Evolutionary conservation across 352 stramenopile species (phyloP).

Genomic region (Pythium utonaiense): DNA sequence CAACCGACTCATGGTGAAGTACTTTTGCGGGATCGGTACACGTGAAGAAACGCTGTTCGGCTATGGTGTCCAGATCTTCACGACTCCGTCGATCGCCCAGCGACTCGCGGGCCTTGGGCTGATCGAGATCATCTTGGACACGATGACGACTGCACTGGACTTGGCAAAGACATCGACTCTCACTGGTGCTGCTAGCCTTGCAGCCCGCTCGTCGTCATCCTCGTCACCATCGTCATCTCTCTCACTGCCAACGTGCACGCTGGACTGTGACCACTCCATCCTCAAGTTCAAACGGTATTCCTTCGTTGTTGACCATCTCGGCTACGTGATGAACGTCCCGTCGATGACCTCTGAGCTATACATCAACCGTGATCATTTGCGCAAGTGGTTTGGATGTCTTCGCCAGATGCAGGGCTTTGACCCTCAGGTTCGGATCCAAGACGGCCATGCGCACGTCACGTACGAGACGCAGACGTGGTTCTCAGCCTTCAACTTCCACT

Average conservation of each 20-base stretch:
- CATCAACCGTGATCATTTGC: slow-evolving; percentile 45
- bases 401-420: slow-evolving; percentile 79
- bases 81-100: slow-evolving; percentile 86
- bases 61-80: slow-evolving; percentile 93
- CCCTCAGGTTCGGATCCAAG: slow-evolving; percentile 66
- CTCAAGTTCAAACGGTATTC: slow-evolving; percentile 92
- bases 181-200: slow-evolving; percentile 24
- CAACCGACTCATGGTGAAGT: slow-evolving; percentile 83
- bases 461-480: slow-evolving; percentile 94
- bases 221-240: slow-evolving; percentile 23
- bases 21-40: slow-evolving; percentile 89
- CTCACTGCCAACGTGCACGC: slow-evolving; percentile 30
- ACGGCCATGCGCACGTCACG: slow-evolving; percentile 89
- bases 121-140: slow-evolving; percentile 72
- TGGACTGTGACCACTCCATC: slow-evolving; percentile 90
- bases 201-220: slow-evolving; percentile 15
- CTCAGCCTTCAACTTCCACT: slow-evolving; percentile 90
- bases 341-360: slow-evolving; percentile 60
- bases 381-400: slow-evolving; percentile 71
- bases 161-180: slow-evolving; percentile 50
- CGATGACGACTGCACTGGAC: slow-evolving; percentile 72
- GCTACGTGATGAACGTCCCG: slow-evolving; percentile 94
- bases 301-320: slow-evolving; percentile 91
- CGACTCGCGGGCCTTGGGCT: slow-evolving; percentile 56
- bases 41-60: slow-evolving; percentile 87